phyloP scores from a whole-genome alignment of 1,284 basidiomycete genomes.

The Papiliotrema nemorosa region DNA sequence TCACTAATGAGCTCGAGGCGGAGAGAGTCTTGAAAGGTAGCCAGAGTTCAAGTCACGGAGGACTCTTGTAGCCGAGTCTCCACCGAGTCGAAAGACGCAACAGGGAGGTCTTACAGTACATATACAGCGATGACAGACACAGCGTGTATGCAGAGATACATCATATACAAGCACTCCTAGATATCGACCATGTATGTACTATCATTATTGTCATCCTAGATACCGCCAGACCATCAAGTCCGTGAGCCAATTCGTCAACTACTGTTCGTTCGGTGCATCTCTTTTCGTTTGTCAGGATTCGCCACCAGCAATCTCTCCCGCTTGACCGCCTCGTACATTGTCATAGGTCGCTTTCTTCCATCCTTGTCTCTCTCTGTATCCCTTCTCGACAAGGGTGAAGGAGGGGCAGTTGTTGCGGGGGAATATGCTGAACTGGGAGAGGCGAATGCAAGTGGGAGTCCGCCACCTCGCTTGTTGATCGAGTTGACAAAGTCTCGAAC shows the following conservation, averaged over 20 bases:
- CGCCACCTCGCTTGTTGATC: constrained; percentile 33
- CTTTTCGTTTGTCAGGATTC: constrained; percentile 21
- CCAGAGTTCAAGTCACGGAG: no score
- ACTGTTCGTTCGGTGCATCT: constrained; percentile 3
- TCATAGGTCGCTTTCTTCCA: constrained; percentile 4
- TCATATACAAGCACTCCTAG: no score
- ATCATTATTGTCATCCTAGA: no score
- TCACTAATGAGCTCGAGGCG: no score
- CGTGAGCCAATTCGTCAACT: not conserved
- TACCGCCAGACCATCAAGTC: no score
- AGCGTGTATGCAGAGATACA: no score
- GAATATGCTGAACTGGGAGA: constrained; percentile 27
- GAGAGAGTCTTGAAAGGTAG: no score
- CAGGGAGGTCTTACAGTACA: no score
- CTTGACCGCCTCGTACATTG: constrained; percentile 24
- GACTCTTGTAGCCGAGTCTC: no score
- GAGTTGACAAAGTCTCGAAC: constrained; percentile 38
- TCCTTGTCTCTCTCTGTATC: not conserved
- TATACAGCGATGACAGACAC: no score
- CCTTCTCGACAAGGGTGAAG: not conserved
- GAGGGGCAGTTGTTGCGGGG: constrained; percentile 3
- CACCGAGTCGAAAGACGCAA: no score
- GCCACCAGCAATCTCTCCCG: constrained; percentile 18
- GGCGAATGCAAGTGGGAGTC: constrained; percentile 12
- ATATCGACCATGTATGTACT: no score